phyloP scores from a whole-genome alignment of 352 stramenopile genomes.

The Phytopythium montanum region DNA sequence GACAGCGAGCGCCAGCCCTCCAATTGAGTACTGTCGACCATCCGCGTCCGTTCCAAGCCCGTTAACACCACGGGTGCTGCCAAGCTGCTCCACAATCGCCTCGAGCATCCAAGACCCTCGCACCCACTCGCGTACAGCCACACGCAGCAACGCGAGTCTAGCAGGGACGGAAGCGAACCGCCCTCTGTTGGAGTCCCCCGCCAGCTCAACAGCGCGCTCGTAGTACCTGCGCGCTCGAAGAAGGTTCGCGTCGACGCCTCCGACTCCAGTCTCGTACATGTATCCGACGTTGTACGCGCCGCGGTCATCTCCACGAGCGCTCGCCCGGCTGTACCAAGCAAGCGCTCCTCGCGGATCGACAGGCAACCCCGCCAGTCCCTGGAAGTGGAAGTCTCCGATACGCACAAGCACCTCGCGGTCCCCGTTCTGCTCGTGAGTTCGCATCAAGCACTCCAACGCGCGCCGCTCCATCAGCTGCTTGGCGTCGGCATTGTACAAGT shows the following conservation, averaged over 20 bases:
- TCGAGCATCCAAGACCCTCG: not conserved
- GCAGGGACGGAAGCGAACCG: conserved; percentile 23
- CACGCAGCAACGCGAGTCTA: conserved; percentile 27
- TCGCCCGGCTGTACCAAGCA: conserved; percentile 69
- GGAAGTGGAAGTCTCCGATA: conserved; percentile 78
- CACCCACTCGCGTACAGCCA: conserved; percentile 32
- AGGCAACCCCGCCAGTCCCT: conserved; percentile 44
- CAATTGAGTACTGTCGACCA: not conserved
- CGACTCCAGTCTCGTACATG: conserved; percentile 69
- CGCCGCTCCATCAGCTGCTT: conserved; percentile 21
- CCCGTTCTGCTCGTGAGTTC: conserved; percentile 28
- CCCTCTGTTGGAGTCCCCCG: conserved; percentile 20
- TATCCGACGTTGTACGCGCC: conserved; percentile 74
- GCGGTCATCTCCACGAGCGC: conserved; percentile 43
- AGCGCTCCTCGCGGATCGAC: conserved; percentile 33
- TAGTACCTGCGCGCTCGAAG: conserved; percentile 65
- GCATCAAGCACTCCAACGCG: conserved; percentile 37
- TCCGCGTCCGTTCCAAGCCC: not conserved
- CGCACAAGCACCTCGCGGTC: conserved; percentile 63
- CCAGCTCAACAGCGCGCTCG: conserved; percentile 44
- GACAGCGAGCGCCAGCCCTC: not conserved
- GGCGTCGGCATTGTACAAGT: not conserved
- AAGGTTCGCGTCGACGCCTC: conserved; percentile 41
- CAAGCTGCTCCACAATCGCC: not conserved
- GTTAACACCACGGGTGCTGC: not conserved